phyloP scores from a whole-genome alignment of 805 yeast species.

The Tetrapisispora phaffii region DNA sequence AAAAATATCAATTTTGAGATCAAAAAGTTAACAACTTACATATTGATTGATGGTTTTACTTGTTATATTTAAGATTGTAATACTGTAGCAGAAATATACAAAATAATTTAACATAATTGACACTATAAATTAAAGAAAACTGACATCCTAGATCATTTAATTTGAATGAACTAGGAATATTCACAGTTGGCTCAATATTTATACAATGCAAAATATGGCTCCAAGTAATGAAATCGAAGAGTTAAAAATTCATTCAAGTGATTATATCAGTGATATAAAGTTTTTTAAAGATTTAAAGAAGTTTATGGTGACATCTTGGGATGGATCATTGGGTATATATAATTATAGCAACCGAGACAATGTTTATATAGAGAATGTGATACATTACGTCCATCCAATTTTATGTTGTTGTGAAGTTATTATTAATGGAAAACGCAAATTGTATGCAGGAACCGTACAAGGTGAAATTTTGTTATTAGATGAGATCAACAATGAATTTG shows the following conservation, averaged over 20 bases:
- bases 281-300: conserved; percentile 23
- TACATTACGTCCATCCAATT: conserved; percentile 10
- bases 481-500: conserved; percentile 34
- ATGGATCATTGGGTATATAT: conserved; percentile 38
- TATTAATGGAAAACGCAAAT: conserved; percentile 7
- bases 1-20: too few relatives aligned
- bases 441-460: conserved; percentile 41
- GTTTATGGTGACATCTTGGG: conserved; percentile 51
- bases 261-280: conserved; percentile 22
- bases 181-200: background rate
- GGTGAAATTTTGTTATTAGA: conserved; percentile 47
- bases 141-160: too few relatives aligned
- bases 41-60: too few relatives aligned
- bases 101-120: too few relatives aligned
- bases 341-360: background rate
- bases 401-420: conserved; percentile 11
- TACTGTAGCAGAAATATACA: too few relatives aligned
- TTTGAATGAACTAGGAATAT: background rate
- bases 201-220: background rate
- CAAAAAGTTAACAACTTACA: too few relatives aligned
- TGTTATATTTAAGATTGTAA: too few relatives aligned
- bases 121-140: too few relatives aligned
- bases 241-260: conserved; percentile 12
- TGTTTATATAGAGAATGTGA: background rate
- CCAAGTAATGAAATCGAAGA: conserved; percentile 2